Percentiles rank a stretch among this genome's conserved stretches.
Conservation (phyloP, 164 flowering plant genomes). For the Macadamia integrifolia region DNA sequence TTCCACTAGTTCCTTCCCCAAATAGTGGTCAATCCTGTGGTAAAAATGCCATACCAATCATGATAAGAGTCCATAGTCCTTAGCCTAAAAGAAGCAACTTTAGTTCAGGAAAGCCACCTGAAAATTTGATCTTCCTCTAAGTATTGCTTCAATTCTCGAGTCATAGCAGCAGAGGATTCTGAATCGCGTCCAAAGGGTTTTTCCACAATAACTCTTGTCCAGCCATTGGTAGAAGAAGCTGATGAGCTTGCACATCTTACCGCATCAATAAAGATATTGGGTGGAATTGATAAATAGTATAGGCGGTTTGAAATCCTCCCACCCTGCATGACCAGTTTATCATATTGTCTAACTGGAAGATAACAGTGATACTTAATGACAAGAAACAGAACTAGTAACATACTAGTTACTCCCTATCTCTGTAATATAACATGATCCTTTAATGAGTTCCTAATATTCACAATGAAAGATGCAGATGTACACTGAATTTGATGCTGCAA, state of each 20-base stretch:
- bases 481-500: too few relatives aligned
- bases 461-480: too few relatives aligned
- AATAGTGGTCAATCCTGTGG: constrained; percentile 86
- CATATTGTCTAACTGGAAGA: constrained; percentile 1
- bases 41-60: neutral
- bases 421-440: too few relatives aligned
- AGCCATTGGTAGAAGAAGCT: constrained; percentile 80
- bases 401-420: too few relatives aligned
- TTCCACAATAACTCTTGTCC: constrained; percentile 98
- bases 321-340: constrained; percentile 37
- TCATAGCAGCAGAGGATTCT: constrained; percentile 81
- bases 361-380: too few relatives aligned
- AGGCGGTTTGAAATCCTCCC: constrained; percentile 74
- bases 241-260: constrained; percentile 74
- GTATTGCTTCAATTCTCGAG: constrained; percentile 70
- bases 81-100: neutral
- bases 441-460: too few relatives aligned
- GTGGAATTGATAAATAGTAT: constrained; percentile 87
- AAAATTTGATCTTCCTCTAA: constrained; percentile 86
- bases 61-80: constrained; percentile 3
- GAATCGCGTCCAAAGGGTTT: constrained; percentile 97
- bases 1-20: constrained; percentile 95
- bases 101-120: constrained; percentile 35
- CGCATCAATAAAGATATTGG: constrained; percentile 83
- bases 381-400: too few relatives aligned